Percentiles rank a stretch among this genome's conserved stretches.
These are phyloP conservation scores for Fusarium metavorans DNA, from an alignment of 2,329 filamentous ascomycete species.

Conservation along the genomic window DNA sequence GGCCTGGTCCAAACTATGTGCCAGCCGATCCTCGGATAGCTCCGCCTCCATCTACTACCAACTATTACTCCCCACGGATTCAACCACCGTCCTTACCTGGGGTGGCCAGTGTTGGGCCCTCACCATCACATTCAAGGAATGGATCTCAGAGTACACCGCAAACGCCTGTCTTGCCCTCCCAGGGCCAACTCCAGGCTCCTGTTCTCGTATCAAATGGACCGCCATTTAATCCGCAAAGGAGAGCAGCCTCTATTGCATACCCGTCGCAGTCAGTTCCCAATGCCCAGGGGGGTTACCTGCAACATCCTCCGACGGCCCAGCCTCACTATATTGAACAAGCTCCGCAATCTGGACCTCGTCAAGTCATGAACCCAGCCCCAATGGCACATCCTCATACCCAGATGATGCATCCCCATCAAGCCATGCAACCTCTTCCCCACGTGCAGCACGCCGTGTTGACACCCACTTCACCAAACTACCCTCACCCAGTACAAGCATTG, in stretches of 20 bases:
- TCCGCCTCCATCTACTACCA: background rate
- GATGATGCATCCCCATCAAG: conserved; percentile 9
- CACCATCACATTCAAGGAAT: conserved; percentile 1
- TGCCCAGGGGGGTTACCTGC: background rate
- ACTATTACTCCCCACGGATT: conserved; percentile 19
- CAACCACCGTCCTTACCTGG: conserved; percentile 7
- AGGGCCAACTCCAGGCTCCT: conserved; percentile 6
- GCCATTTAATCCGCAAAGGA: conserved; percentile 8
- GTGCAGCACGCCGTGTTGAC: conserved; percentile 2
- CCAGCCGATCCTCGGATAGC: conserved; percentile 7
- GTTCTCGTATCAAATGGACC: conserved; percentile 10
- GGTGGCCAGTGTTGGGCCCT: conserved; percentile 13
- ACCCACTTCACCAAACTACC: conserved; percentile 4
- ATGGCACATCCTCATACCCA: conserved; percentile 5
- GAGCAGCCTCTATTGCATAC: conserved; percentile 26
- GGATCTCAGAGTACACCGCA: conserved; percentile 14
- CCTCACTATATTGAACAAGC: conserved; percentile 10
- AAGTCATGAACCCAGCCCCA: background rate
- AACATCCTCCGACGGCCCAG: conserved; percentile 4
- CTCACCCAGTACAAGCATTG: conserved; percentile 1
- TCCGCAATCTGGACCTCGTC: conserved; percentile 1
- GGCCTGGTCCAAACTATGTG: conserved; percentile 11
- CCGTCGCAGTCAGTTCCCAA: conserved; percentile 23
- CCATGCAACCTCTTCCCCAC: conserved; percentile 5
- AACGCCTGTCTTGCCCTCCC: conserved; percentile 11